Percentiles rank a stretch among this genome's conserved stretches.
These are phyloP conservation scores for Rehmannia glutinosa DNA, from an alignment of 257 asterid species.

Conservation along the genomic window DNA sequence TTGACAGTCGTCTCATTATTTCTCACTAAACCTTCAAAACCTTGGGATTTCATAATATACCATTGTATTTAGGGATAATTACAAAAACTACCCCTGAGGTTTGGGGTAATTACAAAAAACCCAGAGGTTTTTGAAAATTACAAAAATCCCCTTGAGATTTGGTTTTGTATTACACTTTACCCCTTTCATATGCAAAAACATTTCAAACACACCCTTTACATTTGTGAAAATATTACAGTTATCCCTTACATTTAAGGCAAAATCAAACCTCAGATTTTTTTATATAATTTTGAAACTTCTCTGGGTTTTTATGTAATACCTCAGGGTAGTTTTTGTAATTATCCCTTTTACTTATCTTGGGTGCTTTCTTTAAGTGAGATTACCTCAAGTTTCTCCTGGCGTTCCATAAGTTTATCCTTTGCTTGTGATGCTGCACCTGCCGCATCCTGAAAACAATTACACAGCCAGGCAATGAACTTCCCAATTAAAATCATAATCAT, in stretches of 20 bases:
- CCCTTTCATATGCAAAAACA: neutral
- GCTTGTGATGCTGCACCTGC: conserved; percentile 77
- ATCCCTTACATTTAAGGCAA: too few relatives aligned
- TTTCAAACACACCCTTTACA: too few relatives aligned
- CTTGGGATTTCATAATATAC: too few relatives aligned
- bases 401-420: conserved; percentile 81
- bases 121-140: too few relatives aligned
- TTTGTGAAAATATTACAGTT: too few relatives aligned
- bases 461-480: conserved; percentile 20
- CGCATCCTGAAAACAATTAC: conserved; percentile 56
- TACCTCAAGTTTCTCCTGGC: conserved; percentile 91
- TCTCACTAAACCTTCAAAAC: too few relatives aligned
- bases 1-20: too few relatives aligned
- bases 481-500: conserved; percentile 3
- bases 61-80: neutral
- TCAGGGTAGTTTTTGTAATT: too few relatives aligned
- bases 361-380: conserved; percentile 6
- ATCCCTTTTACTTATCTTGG: neutral
- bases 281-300: neutral
- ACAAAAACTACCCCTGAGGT: neutral
- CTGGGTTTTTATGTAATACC: neutral
- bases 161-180: too few relatives aligned
- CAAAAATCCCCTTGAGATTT: neutral
- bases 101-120: too few relatives aligned
- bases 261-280: neutral